Percentiles rank a stretch among this genome's conserved stretches.
phyloP scores from a whole-genome alignment of 2,329 filamentous ascomycete genomes.

The Albophoma yamanashiensis region DNA sequence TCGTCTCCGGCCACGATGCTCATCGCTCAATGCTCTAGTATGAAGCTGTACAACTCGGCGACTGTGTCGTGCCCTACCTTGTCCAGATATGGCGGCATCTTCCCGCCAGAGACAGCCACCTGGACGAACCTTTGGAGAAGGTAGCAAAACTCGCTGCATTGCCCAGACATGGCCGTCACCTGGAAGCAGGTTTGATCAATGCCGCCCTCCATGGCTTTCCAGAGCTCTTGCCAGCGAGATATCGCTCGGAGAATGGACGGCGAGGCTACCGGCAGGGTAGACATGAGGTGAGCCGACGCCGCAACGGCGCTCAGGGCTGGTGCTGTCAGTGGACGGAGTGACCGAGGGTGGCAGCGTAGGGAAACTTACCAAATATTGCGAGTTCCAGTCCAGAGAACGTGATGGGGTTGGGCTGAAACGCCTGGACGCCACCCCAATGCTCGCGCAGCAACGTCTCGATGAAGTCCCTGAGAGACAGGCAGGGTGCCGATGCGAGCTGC shows the following conservation, averaged over 20 bases:
- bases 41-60: background rate
- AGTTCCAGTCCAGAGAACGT: background rate
- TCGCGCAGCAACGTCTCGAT: background rate
- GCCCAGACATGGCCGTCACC: conserved; percentile 1
- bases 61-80: background rate
- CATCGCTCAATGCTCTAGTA: background rate
- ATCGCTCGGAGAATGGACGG: conserved; percentile 7
- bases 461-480: background rate
- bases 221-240: conserved; percentile 11
- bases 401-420: background rate
- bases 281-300: conserved; percentile 5
- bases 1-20: too few species aligned
- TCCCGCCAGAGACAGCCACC: background rate
- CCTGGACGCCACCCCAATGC: background rate
- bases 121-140: background rate
- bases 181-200: background rate
- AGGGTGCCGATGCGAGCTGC: background rate
- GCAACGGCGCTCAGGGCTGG: conserved; percentile 1
- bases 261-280: conserved; percentile 3
- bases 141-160: conserved; percentile 4
- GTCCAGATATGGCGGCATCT: background rate
- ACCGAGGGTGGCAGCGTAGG: background rate
- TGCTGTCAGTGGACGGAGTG: background rate
- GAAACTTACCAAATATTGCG: background rate
- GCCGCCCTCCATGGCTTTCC: conserved; percentile 1